Evolutionary conservation across 2,329 filamentous ascomycete species (phyloP).

Genomic region (Trichophyton verrucosum): DNA sequence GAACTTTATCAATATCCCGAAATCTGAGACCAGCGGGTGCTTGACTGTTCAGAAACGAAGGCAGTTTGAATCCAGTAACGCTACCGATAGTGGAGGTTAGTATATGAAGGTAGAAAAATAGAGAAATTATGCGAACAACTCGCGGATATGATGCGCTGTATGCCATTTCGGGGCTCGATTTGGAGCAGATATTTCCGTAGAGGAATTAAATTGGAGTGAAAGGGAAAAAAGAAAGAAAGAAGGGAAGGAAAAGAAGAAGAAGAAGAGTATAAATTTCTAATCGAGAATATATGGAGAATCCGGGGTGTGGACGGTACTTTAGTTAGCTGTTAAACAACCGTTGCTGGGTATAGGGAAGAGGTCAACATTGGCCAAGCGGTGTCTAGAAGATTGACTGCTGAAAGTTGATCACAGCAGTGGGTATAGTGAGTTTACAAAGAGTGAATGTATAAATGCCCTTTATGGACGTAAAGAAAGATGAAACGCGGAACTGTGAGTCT

Average conservation of each 20-base stretch:
- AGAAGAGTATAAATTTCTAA: neutral
- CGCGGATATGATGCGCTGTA: neutral
- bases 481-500: neutral
- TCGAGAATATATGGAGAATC: neutral
- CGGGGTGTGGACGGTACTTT: neutral
- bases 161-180: neutral
- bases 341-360: neutral
- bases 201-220: neutral
- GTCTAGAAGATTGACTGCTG: neutral
- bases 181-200: neutral
- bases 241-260: too few relatives aligned
- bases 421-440: neutral
- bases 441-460: neutral
- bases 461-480: neutral
- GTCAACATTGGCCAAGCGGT: neutral
- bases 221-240: too few relatives aligned
- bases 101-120: neutral
- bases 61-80: conserved; percentile 8
- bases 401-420: neutral
- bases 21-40: neutral
- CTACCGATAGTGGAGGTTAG: neutral
- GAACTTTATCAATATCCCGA: neutral
- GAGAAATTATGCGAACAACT: neutral
- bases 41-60: conserved; percentile 10
- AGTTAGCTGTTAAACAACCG: neutral